Conservation (phyloP, 2,329 filamentous ascomycete species). For the Hypoxylon sp. region DNA sequence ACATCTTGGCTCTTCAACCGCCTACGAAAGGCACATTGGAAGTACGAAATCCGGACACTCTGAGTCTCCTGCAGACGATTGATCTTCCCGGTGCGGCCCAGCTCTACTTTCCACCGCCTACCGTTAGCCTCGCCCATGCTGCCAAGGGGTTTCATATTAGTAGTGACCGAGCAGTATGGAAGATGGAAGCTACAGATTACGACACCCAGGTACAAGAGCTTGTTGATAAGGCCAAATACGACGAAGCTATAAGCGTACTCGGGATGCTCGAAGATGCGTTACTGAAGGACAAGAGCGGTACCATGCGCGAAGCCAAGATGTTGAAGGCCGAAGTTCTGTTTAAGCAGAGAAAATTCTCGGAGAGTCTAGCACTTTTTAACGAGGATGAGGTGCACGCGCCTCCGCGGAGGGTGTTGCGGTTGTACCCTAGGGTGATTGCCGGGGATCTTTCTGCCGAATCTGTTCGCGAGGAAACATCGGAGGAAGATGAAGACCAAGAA, state of each 20-base stretch:
- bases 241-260: slow-evolving; percentile 92
- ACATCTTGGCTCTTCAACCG: slow-evolving; percentile 87
- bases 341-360: slow-evolving; percentile 81
- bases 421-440: slow-evolving; percentile 87
- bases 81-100: slow-evolving; percentile 83
- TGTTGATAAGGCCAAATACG: slow-evolving; percentile 77
- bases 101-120: slow-evolving; percentile 91
- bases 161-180: slow-evolving; percentile 92
- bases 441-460: slow-evolving; percentile 77
- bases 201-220: slow-evolving; percentile 89
- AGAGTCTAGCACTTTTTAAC: slow-evolving; percentile 88
- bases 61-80: slow-evolving; percentile 90
- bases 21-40: slow-evolving; percentile 87
- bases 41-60: slow-evolving; percentile 90
- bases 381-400: slow-evolving; percentile 87
- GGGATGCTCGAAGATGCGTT: slow-evolving; percentile 93
- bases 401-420: slow-evolving; percentile 84
- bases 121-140: slow-evolving; percentile 92
- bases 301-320: slow-evolving; percentile 88
- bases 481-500: slow-evolving; percentile 56
- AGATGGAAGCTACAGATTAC: slow-evolving; percentile 94
- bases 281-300: slow-evolving; percentile 82
- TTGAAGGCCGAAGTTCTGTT: slow-evolving; percentile 90
- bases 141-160: slow-evolving; percentile 95
- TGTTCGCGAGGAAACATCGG: slow-evolving; percentile 59